Evolutionary conservation across 352 stramenopile species (phyloP), one percentile per base, ranked within the genome.

Genomic region (Globisporangium splendens): DNA sequence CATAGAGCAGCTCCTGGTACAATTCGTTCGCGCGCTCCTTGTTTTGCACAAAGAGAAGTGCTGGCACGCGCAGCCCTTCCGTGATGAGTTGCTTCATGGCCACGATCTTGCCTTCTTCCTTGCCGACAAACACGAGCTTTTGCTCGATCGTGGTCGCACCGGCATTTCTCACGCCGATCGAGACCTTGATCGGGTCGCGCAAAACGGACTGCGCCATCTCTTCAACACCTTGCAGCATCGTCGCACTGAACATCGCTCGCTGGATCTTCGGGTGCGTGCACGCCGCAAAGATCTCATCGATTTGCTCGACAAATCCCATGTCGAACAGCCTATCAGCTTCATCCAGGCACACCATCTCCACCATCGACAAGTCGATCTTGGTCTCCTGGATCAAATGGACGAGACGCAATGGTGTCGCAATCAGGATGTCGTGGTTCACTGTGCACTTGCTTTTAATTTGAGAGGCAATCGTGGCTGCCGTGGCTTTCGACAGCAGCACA

Each of bases 291-390:
- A 99, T 93, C 46, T 96, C 89, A 72, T 99, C 97, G 53, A 99
- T 97, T 73, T 99, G 97, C 58, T 93, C 79, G 20, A 99, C 73
- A 65, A 99, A 98, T 38, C 86, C 91, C 74, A 96, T 83, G 56
- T 99, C 97, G 42, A 99, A 95, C 8, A 99, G 75, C 62, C 97
- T 93, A 75, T 99, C 98, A 13, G 96, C 97, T 80, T 99, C 98
- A 73, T 99, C 97, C 15, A 99, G 71, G 44, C 98, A 96, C 12
- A 99, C 78, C 51, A 98, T 88, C 60, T 98, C 79, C 60, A 97
- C 88, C 38, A 70, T 95, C 8, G 74, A 83, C 14, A 88, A 61
- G 50, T 97, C 84, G 8, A 99, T 71, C 50, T 83, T 73, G 14
- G 78, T 69, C 58, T 97, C 77, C 66, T 86, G 83, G 50, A 98